Base-by-base conservation (phyloP, 345 rosid genomes). In the Cardiospermum halicacabum region DNA sequence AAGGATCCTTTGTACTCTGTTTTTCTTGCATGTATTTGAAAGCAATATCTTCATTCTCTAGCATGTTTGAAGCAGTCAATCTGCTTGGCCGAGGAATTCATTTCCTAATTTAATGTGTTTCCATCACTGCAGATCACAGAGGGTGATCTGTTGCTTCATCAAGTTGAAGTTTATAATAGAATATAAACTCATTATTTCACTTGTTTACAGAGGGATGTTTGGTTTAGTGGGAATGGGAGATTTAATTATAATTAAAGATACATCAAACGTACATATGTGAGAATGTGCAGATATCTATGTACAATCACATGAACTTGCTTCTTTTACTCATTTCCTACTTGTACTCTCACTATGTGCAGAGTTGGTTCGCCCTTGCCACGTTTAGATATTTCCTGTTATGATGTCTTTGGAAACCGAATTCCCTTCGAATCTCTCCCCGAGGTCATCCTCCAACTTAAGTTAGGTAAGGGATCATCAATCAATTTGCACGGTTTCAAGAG, bases 281-380 rank as follows among this genome's bases (percentile, higher is more conserved):
- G 3, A 47, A 47, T 16, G 51, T 18, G n/a, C 51, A 47, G 19
- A 5, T 24, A 47, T 18, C 50, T 45, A 13, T 50, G 9, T 24
- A 19, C 9, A 11, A 19, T 50, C 55, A 21, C 25, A 6, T 50
- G 21, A 30, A 61, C 40, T 61, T 61, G 12, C 22, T 12, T 47
- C 37, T 48, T 34, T 34, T 34, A 34, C 24, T 13, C 5, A 3
- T 26, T 63, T 63, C 18, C 24, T 22, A 3, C 49, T 63, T 30
- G 16, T 50, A 36, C 26, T 49, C 27, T 13, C 36, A 26, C 32
- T 53, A 48, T 69, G 32, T 37, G 53, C 81, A 89, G 96, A 73
- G 81, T 82, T 27, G 96, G 96, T 69, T 81, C 81, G 12, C 62
- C 45, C 36, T 75, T 83, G 60, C 79, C 81, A 28, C 61, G 59